Evolutionary conservation across 2,329 filamentous ascomycete species (phyloP).

Genomic region (Botrytis fragariae): DNA sequence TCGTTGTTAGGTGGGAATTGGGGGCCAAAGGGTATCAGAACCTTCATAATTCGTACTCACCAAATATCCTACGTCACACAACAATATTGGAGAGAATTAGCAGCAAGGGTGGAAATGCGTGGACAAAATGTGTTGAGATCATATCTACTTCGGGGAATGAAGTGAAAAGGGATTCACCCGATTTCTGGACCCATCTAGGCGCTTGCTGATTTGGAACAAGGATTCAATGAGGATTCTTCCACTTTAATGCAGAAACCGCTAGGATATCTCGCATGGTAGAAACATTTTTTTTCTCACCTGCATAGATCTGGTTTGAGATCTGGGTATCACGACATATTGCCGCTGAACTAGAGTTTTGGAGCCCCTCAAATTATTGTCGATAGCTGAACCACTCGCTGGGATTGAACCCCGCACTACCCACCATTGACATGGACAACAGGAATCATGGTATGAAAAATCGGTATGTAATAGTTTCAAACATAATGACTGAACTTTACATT

Average conservation of each 20-base stretch:
- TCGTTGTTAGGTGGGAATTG: background rate
- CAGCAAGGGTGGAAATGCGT: background rate
- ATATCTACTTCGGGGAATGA: background rate
- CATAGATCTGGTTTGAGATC: slow-evolving; percentile 13
- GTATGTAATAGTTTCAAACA: background rate
- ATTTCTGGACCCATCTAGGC: slow-evolving; percentile 5
- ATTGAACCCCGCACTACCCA: slow-evolving; percentile 4
- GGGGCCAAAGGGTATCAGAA: background rate
- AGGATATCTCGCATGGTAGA: background rate
- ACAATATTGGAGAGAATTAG: background rate
- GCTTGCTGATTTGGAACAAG: slow-evolving; percentile 1
- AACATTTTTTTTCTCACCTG: background rate
- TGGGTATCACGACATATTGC: slow-evolving; percentile 5
- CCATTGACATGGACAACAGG: background rate
- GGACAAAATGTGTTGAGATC: background rate
- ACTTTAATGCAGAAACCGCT: background rate
- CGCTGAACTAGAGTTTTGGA: slow-evolving; percentile 5
- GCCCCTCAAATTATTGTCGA: background rate
- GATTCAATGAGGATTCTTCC: background rate
- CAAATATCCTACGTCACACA: background rate
- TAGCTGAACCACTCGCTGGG: background rate
- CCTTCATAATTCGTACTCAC: background rate
- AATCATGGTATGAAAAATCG: background rate
- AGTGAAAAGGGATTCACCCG: slow-evolving; percentile 1
- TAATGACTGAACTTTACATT: background rate